Conservation (phyloP, 805 yeast species). For the Teunomyces atbi region DNA sequence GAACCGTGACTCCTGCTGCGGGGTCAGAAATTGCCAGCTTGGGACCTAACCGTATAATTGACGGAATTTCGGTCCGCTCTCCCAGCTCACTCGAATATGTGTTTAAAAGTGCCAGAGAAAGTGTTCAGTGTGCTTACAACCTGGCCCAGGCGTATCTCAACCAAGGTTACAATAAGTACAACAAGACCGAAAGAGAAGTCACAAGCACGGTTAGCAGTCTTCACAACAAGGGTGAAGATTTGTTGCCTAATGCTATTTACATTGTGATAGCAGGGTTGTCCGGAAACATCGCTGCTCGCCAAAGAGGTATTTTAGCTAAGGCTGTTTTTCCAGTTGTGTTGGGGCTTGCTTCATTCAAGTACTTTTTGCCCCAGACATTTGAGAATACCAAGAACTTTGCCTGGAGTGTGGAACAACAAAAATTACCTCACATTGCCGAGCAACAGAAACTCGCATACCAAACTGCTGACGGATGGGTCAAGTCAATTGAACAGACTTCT, state of each 20-base stretch:
- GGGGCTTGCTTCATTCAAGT: slow-evolving; percentile 63
- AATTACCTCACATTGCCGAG: slow-evolving; percentile 61
- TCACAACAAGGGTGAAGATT: slow-evolving; percentile 63
- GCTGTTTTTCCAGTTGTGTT: slow-evolving; percentile 55
- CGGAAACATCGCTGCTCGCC: slow-evolving; percentile 73
- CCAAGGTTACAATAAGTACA: slow-evolving; percentile 48
- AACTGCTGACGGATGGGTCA: slow-evolving; percentile 44
- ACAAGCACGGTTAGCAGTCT: slow-evolving; percentile 61
- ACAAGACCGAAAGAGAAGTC: slow-evolving; percentile 60
- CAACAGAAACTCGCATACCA: slow-evolving; percentile 53
- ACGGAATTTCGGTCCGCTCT: slow-evolving; percentile 58
- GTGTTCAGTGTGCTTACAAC: slow-evolving; percentile 31
- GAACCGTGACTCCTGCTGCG: slow-evolving; percentile 45
- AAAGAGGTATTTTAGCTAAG: slow-evolving; percentile 56
- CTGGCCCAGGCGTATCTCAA: slow-evolving; percentile 36
- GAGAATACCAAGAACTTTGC: slow-evolving; percentile 54
- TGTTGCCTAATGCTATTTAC: slow-evolving; percentile 70
- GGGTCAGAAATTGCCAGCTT: slow-evolving; percentile 41
- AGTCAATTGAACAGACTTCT: slow-evolving; percentile 44
- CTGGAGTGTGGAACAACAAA: slow-evolving; percentile 59
- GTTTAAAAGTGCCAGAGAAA: slow-evolving; percentile 49
- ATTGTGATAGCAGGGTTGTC: slow-evolving; percentile 65
- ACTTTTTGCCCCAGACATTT: slow-evolving; percentile 73
- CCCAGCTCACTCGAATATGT: slow-evolving; percentile 47
- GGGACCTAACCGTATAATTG: slow-evolving; percentile 48